Evolutionary conservation across 805 yeast species (phyloP), one percentile per base, ranked within the genome.

Genomic region (Cyberlindnera maritima): DNA sequence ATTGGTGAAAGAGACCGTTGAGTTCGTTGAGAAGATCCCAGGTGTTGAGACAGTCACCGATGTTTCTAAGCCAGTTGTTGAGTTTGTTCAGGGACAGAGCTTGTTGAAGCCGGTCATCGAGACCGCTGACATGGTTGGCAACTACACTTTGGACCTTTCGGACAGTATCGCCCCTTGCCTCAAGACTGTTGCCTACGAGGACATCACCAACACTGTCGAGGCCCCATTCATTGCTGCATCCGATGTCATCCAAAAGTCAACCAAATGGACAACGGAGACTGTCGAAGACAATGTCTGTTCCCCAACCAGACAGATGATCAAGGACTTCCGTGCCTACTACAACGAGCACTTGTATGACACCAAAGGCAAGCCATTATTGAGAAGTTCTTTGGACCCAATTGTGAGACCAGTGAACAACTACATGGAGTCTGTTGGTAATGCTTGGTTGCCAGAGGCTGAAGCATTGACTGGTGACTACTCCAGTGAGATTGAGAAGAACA

Each of bases 381-480:
- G 88, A 54, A 71, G 83, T n/a, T 74, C 77, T 20, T 58, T 83
- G 19, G 89, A 84, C 62, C 83, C 87, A 4, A 31, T 83, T 12
- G 68, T 85, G 39, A 71, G 69, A 32, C 91, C 94, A 25, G 38
- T 83, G 38, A 88, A 85, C 66, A 65, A 72, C 31, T 66, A 71
- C 29, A 62, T 85, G 43, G 81, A 75, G 50, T 61, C 69, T 2
- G 55, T 70, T 20, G 71, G 79, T 25, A 62, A 68, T 34, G 65
- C 63, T 31, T 69, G 72, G 53, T 68, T 78, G 32, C 85, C 86
- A 17, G 67, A 66, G n/a, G 67, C 66, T 18, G 65, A 67, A 48
- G 57, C 63, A 19, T 74, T 77, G 5, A 57, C 74, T 12, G 62
- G 69, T 12, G 75, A 75, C 14, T 72, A 64, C 45, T 68, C 81